These are phyloP conservation scores for Secale cereale DNA, from an alignment of 176 grass and related monocot species.

Conservation along the genomic window DNA sequence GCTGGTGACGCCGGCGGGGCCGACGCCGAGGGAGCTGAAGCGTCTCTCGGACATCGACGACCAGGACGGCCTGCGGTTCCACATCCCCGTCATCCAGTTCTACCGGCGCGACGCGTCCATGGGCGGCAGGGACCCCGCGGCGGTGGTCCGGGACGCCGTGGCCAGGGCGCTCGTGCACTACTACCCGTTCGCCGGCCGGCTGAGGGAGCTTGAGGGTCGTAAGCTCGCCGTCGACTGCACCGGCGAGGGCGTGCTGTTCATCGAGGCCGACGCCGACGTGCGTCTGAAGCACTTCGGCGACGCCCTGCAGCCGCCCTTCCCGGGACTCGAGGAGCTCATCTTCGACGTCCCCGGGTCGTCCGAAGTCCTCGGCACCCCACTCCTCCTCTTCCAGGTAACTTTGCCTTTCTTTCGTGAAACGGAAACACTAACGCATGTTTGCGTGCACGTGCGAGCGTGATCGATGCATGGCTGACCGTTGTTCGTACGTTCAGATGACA, in stretches of 20 bases:
- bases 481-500: constrained; percentile 36
- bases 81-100: constrained; percentile 83
- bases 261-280: constrained; percentile 70
- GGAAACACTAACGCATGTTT: neutral
- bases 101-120: constrained; percentile 40
- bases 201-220: constrained; percentile 44
- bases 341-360: constrained; percentile 64
- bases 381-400: constrained; percentile 69
- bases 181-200: constrained; percentile 80
- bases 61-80: constrained; percentile 82
- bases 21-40: constrained; percentile 67
- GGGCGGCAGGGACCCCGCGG: constrained; percentile 45
- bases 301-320: constrained; percentile 68
- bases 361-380: constrained; percentile 46
- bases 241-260: constrained; percentile 76
- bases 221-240: constrained; percentile 92
- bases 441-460: neutral
- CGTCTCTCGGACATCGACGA: constrained; percentile 86
- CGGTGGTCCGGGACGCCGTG: constrained; percentile 58
- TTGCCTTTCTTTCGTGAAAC: neutral
- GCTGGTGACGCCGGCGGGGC: constrained; percentile 57
- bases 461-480: neutral
- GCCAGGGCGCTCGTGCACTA: constrained; percentile 70
- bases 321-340: constrained; percentile 62
- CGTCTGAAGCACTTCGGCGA: constrained; percentile 67